Base-by-base conservation (phyloP, 768 basidiomycete species). In the Collybiopsis luxurians region DNA sequence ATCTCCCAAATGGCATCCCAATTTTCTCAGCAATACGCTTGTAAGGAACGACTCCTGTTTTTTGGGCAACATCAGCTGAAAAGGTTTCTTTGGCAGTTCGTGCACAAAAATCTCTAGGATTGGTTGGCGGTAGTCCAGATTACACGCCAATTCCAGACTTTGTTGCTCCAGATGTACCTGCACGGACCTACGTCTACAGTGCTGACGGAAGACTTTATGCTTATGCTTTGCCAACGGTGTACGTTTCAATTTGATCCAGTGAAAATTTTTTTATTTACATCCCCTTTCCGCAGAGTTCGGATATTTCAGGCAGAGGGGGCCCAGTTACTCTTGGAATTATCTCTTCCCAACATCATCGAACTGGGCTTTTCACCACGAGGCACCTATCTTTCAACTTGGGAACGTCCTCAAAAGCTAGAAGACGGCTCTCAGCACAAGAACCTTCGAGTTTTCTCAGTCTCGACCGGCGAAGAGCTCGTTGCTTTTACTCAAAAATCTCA, bases 361-460 rank as follows among this genome's bases (percentile, higher is more conserved):
- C 69, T 98, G 64, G 82, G 81, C 64, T 97, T 99, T 73, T 98
- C 96, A 5, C 95, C 97, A 10, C 83, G 90, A 59, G 95, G 93
- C 38, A 93, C 90, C 0, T 98, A 92, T 71, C 67, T 99, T 42
- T 95, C 93, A 53, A 95, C 92, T 46, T 98, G 95, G 92, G 95
- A 98, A 74, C 84, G 97, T 57, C 92, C 89, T 63, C 84, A 85
- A 64, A 97, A 97, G 74, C 82, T 90, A 49, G 95, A 94, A 69
- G 95, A 95, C 61, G 92, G 90, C 54, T 69, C 83, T 2, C 92
- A 94, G 72, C 91, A 96, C 80, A 95, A 91, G 77, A 99, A 99
- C 70, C 84, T 95, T 58, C 86, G 91, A 58, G 79, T 98, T 61
- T 99, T 95, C 79, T 89, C 89, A 61, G 86, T 81, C 13, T 87